These are phyloP conservation scores for Phytophthora multivora DNA, from an alignment of 352 stramenopile species.

Conservation along the genomic window DNA sequence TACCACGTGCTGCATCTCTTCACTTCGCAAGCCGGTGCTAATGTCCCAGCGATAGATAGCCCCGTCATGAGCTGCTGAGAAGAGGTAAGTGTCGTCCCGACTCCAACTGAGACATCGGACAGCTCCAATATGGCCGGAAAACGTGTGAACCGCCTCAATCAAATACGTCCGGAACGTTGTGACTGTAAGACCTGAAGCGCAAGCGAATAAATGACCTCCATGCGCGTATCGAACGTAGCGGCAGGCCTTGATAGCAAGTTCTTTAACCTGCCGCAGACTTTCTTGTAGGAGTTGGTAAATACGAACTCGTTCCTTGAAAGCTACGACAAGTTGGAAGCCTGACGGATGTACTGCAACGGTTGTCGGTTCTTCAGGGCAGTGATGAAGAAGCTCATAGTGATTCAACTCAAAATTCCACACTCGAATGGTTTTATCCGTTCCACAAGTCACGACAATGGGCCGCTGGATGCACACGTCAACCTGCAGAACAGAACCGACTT, in stretches of 20 bases:
- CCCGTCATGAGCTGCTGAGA: slow-evolving; percentile 79
- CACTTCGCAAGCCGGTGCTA: slow-evolving; percentile 53
- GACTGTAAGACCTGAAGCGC: slow-evolving; percentile 67
- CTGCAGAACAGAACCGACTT: slow-evolving; percentile 69
- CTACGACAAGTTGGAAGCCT: slow-evolving; percentile 72
- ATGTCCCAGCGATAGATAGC: slow-evolving; percentile 84
- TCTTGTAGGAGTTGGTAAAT: slow-evolving; percentile 79
- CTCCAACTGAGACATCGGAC: slow-evolving; percentile 73
- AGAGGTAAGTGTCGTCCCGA: slow-evolving; percentile 74
- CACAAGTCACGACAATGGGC: slow-evolving; percentile 81
- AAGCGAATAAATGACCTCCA: slow-evolving; percentile 81
- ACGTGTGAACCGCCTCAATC: slow-evolving; percentile 70
- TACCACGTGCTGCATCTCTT: slow-evolving; percentile 75
- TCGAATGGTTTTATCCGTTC: slow-evolving; percentile 82
- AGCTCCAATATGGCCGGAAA: slow-evolving; percentile 82
- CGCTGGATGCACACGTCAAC: slow-evolving; percentile 85
- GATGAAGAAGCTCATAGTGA: slow-evolving; percentile 67
- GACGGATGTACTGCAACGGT: slow-evolving; percentile 69
- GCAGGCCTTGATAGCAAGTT: slow-evolving; percentile 73
- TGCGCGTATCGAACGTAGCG: slow-evolving; percentile 60
- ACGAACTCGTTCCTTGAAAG: slow-evolving; percentile 81
- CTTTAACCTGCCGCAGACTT: slow-evolving; percentile 61
- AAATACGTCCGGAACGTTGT: slow-evolving; percentile 70
- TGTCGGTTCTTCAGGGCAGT: slow-evolving; percentile 66
- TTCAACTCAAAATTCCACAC: slow-evolving; percentile 89